A percentile compares a stretch with the other conserved stretches of the same genome.
These are phyloP conservation scores for Aspergillus sp. DNA, from an alignment of 2,329 filamentous ascomycete genomes.

Conservation along the genomic window DNA sequence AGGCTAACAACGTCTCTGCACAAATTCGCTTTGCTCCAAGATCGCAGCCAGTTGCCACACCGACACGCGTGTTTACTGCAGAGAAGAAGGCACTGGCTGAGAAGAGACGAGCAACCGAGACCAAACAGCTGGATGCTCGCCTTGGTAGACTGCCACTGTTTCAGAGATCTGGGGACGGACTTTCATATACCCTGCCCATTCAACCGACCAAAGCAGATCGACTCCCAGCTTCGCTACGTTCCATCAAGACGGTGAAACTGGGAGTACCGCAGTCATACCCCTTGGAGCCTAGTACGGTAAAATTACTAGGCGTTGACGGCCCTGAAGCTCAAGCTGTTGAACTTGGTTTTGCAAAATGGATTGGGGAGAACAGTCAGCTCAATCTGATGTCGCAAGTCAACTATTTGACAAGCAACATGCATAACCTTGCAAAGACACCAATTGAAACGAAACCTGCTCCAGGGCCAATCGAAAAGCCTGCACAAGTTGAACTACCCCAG, in stretches of 20 bases:
- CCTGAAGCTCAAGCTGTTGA: slow-evolving; percentile 58
- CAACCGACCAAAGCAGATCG: slow-evolving; percentile 56
- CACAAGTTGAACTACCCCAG: slow-evolving; percentile 8
- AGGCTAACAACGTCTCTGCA: neutral
- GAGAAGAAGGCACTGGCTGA: slow-evolving; percentile 59
- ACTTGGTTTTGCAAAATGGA: slow-evolving; percentile 56
- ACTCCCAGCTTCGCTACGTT: slow-evolving; percentile 55
- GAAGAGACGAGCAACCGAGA: slow-evolving; percentile 57
- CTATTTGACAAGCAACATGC: slow-evolving; percentile 64
- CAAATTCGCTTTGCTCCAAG: neutral
- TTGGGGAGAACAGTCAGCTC: slow-evolving; percentile 51
- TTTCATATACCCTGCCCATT: slow-evolving; percentile 63
- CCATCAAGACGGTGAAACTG: slow-evolving; percentile 58
- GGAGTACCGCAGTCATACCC: slow-evolving; percentile 67
- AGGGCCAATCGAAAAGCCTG: slow-evolving; percentile 4
- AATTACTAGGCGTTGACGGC: slow-evolving; percentile 58
- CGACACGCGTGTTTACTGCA: slow-evolving; percentile 45
- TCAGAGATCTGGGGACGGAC: slow-evolving; percentile 61
- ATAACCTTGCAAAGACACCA: slow-evolving; percentile 56
- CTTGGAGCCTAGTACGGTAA: slow-evolving; percentile 58
- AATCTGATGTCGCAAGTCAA: slow-evolving; percentile 69
- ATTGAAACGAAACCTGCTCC: slow-evolving; percentile 19
- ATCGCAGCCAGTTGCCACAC: slow-evolving; percentile 22
- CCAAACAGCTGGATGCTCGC: slow-evolving; percentile 66
- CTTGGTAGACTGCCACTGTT: slow-evolving; percentile 63